Percentiles rank a stretch among this genome's conserved stretches.
Evolutionary conservation across 768 basidiomycete species (phyloP).

Genomic region (Suillus occidentalis): DNA sequence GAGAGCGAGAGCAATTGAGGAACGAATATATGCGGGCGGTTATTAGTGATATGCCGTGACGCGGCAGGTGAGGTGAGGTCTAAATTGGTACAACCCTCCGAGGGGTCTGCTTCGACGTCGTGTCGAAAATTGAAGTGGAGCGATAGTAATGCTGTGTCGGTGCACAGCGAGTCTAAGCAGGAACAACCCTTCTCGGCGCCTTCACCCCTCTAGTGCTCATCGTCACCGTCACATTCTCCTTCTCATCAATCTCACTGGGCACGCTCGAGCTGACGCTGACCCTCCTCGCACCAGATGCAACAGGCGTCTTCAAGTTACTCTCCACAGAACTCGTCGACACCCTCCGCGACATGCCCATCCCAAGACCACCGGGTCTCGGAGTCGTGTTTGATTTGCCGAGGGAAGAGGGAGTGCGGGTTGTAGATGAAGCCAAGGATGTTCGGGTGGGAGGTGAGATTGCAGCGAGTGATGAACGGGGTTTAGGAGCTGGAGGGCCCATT

Average conservation of each 20-base stretch:
- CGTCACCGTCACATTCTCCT: constrained; percentile 48
- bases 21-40: not conserved
- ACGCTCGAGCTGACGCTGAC: constrained; percentile 36
- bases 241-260: constrained; percentile 52
- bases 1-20: not conserved
- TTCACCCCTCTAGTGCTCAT: constrained; percentile 8
- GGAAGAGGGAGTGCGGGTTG: constrained; percentile 31
- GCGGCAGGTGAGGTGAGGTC: not conserved
- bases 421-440: not conserved
- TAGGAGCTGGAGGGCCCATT: constrained; percentile 52
- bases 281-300: constrained; percentile 26
- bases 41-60: not conserved
- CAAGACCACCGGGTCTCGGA: constrained; percentile 12
- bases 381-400: constrained; percentile 25
- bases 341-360: constrained; percentile 20
- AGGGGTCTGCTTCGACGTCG: not conserved
- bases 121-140: not conserved
- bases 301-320: constrained; percentile 34
- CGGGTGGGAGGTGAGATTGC: constrained; percentile 38
- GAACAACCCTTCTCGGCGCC: constrained; percentile 19
- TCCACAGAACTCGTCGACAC: constrained; percentile 33
- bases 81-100: not conserved
- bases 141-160: not conserved
- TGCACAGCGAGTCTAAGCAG: constrained; percentile 10
- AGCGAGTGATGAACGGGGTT: constrained; percentile 33